Base-by-base conservation (phyloP, 805 yeast species). In the Candida golubevii region DNA sequence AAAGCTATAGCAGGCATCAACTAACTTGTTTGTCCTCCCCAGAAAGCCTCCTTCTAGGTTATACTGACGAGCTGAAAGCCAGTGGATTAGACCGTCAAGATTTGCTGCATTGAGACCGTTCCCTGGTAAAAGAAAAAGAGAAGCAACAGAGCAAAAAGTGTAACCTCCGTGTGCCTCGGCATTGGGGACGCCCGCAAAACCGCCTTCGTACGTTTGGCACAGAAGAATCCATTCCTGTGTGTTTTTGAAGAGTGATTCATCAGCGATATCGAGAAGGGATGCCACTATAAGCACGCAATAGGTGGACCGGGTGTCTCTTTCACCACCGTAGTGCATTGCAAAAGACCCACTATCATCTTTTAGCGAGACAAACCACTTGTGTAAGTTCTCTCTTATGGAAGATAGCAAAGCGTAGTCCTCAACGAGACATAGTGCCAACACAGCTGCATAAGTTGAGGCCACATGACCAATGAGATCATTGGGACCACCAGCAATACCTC, bases 91-190 rank as follows among this genome's bases (percentile, higher is more conserved):
- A 1, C 48, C 52, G 0, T 71, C 79, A 2, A 85, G 45, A 56
- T 87, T 67, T 1, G 78, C 61, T 15, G 62, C 50, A 39, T 66
- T 62, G 6, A 45, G 42, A 7, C 75, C 48, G 8, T 36, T 38
- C 10, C 30, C 27, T 80, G 58, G 26, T 73, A 71, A 48, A 73
- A 75, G 46, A 79, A 66, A 39, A 80, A 77, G 36, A 84, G 95
- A 36, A 5, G 72, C 70, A 18, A 86, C 69, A 0, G 91, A 95
- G 68, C 99, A 93, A 62, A 79, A 93, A 0, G 98, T 80, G 61
- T 93, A 95, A 0, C 99, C 99, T 2, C 97, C 99, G 60, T 93
- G 99, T 0, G 98, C 97, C 63, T 93, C 99, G 6, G 75, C 72
- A 14, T 61, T 61, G 0, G 95, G 93, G 15, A 73, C 71, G 1